Evolutionary conservation across 1,284 basidiomycete genomes (phyloP).

Genomic region (Fomitopsis schrenkii): DNA sequence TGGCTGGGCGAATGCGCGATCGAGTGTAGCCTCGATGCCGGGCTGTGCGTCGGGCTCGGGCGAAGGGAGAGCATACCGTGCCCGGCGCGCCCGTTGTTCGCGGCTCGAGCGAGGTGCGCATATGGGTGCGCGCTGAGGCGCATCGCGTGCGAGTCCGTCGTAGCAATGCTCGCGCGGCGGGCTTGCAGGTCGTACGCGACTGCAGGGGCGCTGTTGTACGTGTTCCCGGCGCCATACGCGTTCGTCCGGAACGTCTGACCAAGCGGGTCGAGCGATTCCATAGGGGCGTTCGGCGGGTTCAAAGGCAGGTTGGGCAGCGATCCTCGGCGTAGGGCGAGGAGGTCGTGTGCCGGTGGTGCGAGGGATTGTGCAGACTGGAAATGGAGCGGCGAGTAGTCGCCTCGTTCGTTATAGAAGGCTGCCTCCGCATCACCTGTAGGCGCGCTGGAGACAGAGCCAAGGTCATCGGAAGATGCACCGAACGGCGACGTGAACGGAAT

Average conservation of each 20-base stretch:
- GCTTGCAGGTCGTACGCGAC: slow-evolving; percentile 15
- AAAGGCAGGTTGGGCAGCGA: slow-evolving; percentile 11
- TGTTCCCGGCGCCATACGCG: slow-evolving; percentile 27
- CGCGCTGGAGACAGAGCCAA: not conserved
- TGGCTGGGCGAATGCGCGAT: slow-evolving; percentile 1
- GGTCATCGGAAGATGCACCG: not conserved
- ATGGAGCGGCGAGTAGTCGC: not conserved
- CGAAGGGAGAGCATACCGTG: not conserved
- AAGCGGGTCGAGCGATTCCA: slow-evolving; percentile 8
- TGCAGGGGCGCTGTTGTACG: not conserved
- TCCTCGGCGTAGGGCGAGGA: slow-evolving; percentile 14
- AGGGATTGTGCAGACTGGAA: not conserved
- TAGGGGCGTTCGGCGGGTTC: slow-evolving; percentile 4
- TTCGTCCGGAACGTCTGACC: slow-evolving; percentile 21
- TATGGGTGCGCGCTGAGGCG: slow-evolving; percentile 63
- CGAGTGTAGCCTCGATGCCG: slow-evolving; percentile 7
- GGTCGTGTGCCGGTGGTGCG: slow-evolving; percentile 11
- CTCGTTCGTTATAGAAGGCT: not conserved
- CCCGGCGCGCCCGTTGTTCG: slow-evolving; percentile 8
- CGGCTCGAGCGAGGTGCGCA: slow-evolving; percentile 43
- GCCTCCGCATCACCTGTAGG: not conserved
- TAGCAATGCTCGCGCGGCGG: slow-evolving; percentile 16
- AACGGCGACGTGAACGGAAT: not conserved
- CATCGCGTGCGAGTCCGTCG: slow-evolving; percentile 47
- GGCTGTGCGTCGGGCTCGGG: slow-evolving; percentile 27